Percentiles rank a stretch among this genome's conserved stretches.
Conservation (phyloP, 805 yeast species). For the Myxozyma monticola region DNA sequence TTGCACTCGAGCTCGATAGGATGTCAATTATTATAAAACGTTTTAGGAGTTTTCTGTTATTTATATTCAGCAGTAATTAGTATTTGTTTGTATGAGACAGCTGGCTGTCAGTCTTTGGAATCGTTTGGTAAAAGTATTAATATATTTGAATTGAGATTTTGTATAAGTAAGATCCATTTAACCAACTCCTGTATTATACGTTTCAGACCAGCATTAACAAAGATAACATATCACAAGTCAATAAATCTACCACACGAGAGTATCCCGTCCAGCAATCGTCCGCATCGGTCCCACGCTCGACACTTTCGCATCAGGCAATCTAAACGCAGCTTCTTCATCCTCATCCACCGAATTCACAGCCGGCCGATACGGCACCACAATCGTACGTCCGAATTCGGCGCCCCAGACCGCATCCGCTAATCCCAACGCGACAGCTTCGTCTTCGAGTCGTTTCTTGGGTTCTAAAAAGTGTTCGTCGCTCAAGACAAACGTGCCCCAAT, state of each 20-base stretch:
- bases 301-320: constrained; percentile 1
- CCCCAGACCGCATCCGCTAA: constrained; percentile 49
- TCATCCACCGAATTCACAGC: constrained; percentile 1
- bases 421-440: constrained; percentile 32
- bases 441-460: constrained; percentile 42
- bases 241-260: constrained; percentile 17
- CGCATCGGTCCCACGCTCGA: constrained; percentile 11
- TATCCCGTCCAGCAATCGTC: constrained; percentile 23
- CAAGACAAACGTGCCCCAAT: constrained; percentile 93
- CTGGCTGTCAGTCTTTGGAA: too few relatives aligned
- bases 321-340: constrained; percentile 8
- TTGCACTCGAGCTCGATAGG: too few relatives aligned
- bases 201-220: too few relatives aligned
- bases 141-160: too few relatives aligned
- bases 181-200: too few relatives aligned
- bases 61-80: too few relatives aligned
- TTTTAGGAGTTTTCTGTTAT: too few relatives aligned
- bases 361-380: constrained; percentile 39
- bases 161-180: too few relatives aligned
- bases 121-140: too few relatives aligned
- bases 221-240: too few relatives aligned
- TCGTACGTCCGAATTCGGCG: constrained; percentile 77
- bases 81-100: too few relatives aligned
- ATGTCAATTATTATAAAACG: too few relatives aligned
- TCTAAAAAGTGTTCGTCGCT: constrained; percentile 83